Percentiles rank a stretch among this genome's conserved stretches.
phyloP scores from a whole-genome alignment of 148 eudicot genomes.

The Suaeda aralocaspica region DNA sequence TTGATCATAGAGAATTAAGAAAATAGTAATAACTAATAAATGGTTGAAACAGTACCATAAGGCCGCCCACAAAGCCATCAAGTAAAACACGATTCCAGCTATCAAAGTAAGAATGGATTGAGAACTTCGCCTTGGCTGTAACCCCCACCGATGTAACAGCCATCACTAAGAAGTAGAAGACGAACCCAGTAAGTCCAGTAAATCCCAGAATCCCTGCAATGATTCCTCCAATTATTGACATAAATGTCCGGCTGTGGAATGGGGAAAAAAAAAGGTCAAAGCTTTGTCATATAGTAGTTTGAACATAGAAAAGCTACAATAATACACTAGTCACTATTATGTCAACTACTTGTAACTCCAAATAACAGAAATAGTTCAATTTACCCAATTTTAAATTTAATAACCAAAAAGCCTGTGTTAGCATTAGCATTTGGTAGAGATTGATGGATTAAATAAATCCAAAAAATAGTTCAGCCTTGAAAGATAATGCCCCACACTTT shows the following conservation, averaged over 20 bases:
- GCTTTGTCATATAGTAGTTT: background rate
- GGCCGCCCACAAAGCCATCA: slow-evolving; percentile 93
- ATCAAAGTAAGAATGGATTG: slow-evolving; percentile 77
- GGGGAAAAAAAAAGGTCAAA: slow-evolving; percentile 11
- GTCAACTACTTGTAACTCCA: background rate
- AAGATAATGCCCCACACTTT: background rate
- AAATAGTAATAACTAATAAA: background rate
- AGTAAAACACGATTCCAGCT: slow-evolving; percentile 76
- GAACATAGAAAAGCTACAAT: background rate
- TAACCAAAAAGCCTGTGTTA: background rate
- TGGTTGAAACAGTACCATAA: slow-evolving; percentile 53
- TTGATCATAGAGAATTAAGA: background rate
- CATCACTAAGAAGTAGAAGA: slow-evolving; percentile 82
- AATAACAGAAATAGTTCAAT: background rate
- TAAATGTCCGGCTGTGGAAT: slow-evolving; percentile 84
- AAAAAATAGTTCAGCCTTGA: background rate
- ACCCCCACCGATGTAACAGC: slow-evolving; percentile 82
- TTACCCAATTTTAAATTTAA: background rate
- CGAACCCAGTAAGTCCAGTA: slow-evolving; percentile 76
- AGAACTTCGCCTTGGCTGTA: slow-evolving; percentile 77
- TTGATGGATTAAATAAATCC: background rate
- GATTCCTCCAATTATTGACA: slow-evolving; percentile 88
- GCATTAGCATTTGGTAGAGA: background rate
- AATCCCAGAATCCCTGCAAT: slow-evolving; percentile 79
- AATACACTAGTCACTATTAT: background rate